These are phyloP conservation scores for Trichoderma hamatum DNA, from an alignment of 2,329 filamentous ascomycete genomes.

Conservation along the genomic window DNA sequence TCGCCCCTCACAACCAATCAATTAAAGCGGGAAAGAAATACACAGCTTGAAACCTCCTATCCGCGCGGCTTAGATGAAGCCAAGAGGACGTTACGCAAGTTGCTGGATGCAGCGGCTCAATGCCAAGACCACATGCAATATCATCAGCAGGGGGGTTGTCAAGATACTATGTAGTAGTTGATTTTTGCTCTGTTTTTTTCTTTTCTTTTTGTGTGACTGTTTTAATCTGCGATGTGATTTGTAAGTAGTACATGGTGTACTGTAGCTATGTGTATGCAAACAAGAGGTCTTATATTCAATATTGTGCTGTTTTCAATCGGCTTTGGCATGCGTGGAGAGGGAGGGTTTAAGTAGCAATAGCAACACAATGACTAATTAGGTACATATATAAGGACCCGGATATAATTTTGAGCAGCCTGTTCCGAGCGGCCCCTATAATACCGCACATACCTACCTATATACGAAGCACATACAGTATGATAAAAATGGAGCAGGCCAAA, in stretches of 20 bases:
- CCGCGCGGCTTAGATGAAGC: constrained; percentile 11
- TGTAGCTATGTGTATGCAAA: not conserved
- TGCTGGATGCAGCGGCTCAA: constrained; percentile 2
- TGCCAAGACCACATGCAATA: constrained; percentile 14
- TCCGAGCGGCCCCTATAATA: not conserved
- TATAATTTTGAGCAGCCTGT: not conserved
- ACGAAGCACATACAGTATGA: not conserved
- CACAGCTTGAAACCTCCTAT: constrained; percentile 14
- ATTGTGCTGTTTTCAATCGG: not conserved
- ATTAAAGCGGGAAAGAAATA: not conserved
- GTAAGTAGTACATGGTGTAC: not conserved
- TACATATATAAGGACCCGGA: not conserved
- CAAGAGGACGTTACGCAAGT: constrained; percentile 10
- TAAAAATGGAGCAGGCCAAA: not conserved
- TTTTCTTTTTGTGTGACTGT: not conserved
- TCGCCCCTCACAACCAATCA: not conserved
- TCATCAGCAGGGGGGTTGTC: constrained; percentile 3
- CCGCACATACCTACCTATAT: not conserved
- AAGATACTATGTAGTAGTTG: too few species aligned
- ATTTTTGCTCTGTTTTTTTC: too few species aligned
- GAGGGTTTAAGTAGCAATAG: not conserved
- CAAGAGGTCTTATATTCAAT: not conserved
- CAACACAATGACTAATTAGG: not conserved
- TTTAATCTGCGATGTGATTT: not conserved
- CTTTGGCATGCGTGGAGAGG: not conserved